Evolutionary conservation across 192 early-diverging fungal species (phyloP), one percentile per base, ranked within the genome.

Genomic region (Neocallimastix lanati): DNA sequence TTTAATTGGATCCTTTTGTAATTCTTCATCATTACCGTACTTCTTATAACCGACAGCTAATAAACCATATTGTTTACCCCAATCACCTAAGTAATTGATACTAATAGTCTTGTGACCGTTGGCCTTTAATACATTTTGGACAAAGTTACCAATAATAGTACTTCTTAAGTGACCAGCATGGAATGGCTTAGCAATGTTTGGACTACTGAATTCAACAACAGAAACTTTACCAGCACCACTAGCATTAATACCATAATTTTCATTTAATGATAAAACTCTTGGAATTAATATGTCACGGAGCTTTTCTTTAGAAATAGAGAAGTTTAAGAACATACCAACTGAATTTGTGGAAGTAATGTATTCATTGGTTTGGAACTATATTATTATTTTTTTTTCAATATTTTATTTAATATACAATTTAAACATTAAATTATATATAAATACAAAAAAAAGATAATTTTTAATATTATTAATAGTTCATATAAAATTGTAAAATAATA

Each of bases 11-110:
- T 98, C 93, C 27, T 82, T 85, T 36, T 87, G 78, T 28, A 98
- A 88, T 81, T 90, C 83, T 79, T 94, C 90, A 80, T 97, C 96
- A 58, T 85, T 86, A 35, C 96, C 96, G 82, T 92, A 91, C 78
- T 90, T 90, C 79, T 86, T 87, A 83, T 91, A 97, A 79, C 96
- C 96, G 78, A 98, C 85, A 76, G 96, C 96, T 82, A 98, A 88
- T 80, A 97, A 86, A 89, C 94, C 98, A 83, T 95, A 99, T 87
- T 98, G 97, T 85, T 97, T 99, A 80, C 98, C 98, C 98, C 98
- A 99, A 84, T 99, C 97, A 79, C 98, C 98, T 35, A 99, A 87
- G 85, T 99, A 97, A 89, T 99, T 99, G 88, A 98, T 94, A 50
- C 90, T 86, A 77, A 96, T 86, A n/a, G 91, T 92, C n/a, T 94